Evolutionary conservation across 192 early-diverging fungal genomes (phyloP), one percentile per base, ranked within the genome.

Genomic region (Backusella circina): DNA sequence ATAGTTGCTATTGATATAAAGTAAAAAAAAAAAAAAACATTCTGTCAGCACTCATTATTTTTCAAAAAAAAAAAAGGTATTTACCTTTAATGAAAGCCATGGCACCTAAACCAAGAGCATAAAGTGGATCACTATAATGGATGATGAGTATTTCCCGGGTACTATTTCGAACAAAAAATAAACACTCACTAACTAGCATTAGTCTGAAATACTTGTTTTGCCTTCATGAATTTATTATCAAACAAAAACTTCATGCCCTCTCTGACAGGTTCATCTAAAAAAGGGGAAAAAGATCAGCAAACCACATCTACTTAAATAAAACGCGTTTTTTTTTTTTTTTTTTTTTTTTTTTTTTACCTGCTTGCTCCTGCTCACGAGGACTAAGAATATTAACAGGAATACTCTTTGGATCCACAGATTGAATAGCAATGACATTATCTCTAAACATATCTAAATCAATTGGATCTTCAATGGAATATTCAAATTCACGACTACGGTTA

Each of bases 1-100:
- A 84, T 71, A 61, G 75, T 77, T 13, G 79, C 73, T 78, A 65
- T 3, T 5, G 33, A 26, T 23, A 68, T 32, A n/a, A 21, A 57
- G 13, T 15, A 39, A 72, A 6, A 15, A 18, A 38, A 12, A 8
- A n/a, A 47, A 47, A 7, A n/a, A 47, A 18, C 16, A 5, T 21
- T 47, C 13, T 16, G 35, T 31, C 15, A 33, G 65, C 9, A 67
- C 30, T 32, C 12, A 26, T 12, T 18, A 16, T 51, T 50, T 18
- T 39, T 39, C n/a, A n/a, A n/a, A n/a, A n/a, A n/a, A n/a, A n/a
- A n/a, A n/a, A n/a, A 61, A 51, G 21, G 50, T 38, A 36, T 21
- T 70, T 81, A 87, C 86, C 87, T 84, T 86, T 86, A 65, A 88
- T 80, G 71, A 88, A 88, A 2, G 85, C 84, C 31, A 88, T 79